Evolutionary conservation across 2,329 filamentous ascomycete genomes (phyloP), one percentile per base, ranked within the genome.

Genomic region (Claviceps maximensis): DNA sequence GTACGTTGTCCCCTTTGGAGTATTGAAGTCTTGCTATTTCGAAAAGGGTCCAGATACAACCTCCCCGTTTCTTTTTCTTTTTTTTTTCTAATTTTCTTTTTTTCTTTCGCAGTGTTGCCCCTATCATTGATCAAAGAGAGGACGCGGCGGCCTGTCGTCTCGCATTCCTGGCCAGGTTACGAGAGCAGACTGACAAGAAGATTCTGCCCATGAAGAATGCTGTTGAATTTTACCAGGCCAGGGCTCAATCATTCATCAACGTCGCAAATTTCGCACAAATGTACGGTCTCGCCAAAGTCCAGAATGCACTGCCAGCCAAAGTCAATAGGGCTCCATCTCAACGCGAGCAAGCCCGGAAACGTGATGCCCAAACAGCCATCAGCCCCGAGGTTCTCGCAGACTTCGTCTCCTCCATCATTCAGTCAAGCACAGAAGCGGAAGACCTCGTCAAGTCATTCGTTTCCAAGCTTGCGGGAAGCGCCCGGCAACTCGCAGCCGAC

Each of bases 371-470:
- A 50, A 53, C 17, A 10, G 36, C 49, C 5, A 27, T 57, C 49
- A 50, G 4, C 9, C 33, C 44, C 15, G 15, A 55, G 12, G 19
- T n/a, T 3, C 17, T 62, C 40, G n/a, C 12, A 2, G 10, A 52
- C 1, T 54, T 61, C 31, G 58, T 58, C 27, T n/a, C 50, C 0
- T 21, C 8, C 27, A 29, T 58, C 10, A 29, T 57, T 4, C 29
- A 58, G 10, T 9, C 50, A n/a, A 60, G 52, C 53, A 58, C 33
- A 9, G 54, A 46, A 42, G 56, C 17, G 46, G 56, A 31, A 13
- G 55, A 61, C 12, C 55, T 64, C 10, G 41, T 54, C 1, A n/a
- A 47, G 4, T 33, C 54, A 2, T 56, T 69, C 6, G 33, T 58
- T 7, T 33, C 56, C 4, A 62, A 58, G 19, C 31, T 65, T 9